Base-by-base conservation (phyloP, 805 yeast genomes). In the Tetrapisispora taiwanensis region DNA sequence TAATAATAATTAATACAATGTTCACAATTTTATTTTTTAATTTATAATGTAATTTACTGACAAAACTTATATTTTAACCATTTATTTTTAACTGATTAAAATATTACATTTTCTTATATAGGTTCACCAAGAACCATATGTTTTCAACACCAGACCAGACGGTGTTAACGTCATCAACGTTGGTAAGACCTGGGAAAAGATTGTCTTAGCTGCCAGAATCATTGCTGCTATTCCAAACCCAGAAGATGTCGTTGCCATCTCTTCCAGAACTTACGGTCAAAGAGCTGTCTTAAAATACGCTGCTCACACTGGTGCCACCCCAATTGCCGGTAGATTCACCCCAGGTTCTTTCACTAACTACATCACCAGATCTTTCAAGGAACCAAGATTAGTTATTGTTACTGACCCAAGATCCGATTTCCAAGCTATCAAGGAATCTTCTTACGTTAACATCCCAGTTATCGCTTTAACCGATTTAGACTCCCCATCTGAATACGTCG, bases 271-370 rank as follows among this genome's bases (percentile, higher is more conserved):
- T 65, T 90, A 85, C 77, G 99, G 98, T 70, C 99, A 92, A 80
- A 92, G 99, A 81, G 99, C 98, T 69, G 99, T 90, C 62, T 83
- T 92, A 74, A 92, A 92, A 80, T 92, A 84, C 70, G 97, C 99
- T 70, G 86, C 96, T 65, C 97, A 92, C 89, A 89, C 97, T 65
- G 97, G 97, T 75, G 96, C 98, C 62, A 90, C 97, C 63, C 89
- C 99, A 71, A 90, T 92, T 77, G 99, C 98, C 65, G 99, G 99
- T 77, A 88, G 99, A 80, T 92, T 92, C 85, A 92, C 98, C 66
- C 99, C 99, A 76, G 99, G 99, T 86, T 82, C 84, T 79, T 92
- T 92, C 92, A 92, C 99, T 72, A 92, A 92, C 81, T 92, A 92
- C 80, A 92, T 90, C 80, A 92, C 98, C 75, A 90, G 97, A 78